Conservation (phyloP, 2,329 filamentous ascomycete species). For the Nigrospora sphaerica region DNA sequence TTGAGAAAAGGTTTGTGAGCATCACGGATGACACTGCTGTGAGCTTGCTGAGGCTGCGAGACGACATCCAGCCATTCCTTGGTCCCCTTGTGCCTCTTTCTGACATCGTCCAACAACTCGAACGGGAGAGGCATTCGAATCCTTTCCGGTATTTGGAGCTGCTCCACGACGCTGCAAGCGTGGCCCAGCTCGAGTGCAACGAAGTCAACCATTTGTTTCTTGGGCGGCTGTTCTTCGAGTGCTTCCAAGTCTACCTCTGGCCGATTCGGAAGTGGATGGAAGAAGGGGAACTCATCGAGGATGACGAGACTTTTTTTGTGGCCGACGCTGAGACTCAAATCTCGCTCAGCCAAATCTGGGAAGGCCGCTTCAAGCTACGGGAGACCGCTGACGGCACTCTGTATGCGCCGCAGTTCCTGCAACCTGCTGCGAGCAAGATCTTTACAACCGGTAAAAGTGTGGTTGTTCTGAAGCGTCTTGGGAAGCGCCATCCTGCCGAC, state of each 20-base stretch:
- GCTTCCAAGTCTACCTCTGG: constrained; percentile 73
- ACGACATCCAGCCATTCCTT: constrained; percentile 47
- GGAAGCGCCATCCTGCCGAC: constrained; percentile 35
- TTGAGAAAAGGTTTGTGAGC: constrained; percentile 55
- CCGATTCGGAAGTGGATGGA: constrained; percentile 83
- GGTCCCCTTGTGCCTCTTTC: constrained; percentile 54
- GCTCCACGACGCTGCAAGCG: constrained; percentile 63
- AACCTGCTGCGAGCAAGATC: constrained; percentile 61
- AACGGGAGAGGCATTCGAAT: constrained; percentile 37
- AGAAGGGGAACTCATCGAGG: constrained; percentile 58
- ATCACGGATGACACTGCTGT: constrained; percentile 48
- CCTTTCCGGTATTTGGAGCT: constrained; percentile 73
- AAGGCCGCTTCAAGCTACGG: constrained; percentile 63
- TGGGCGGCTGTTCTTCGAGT: constrained; percentile 67
- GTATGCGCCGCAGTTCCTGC: constrained; percentile 69
- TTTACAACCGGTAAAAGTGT: constrained; percentile 87
- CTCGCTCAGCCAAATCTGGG: constrained; percentile 65
- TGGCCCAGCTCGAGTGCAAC: constrained; percentile 64
- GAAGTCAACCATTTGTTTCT: constrained; percentile 54
- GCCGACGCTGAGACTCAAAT: constrained; percentile 48
- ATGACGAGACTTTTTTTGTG: constrained; percentile 71
- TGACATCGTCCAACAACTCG: constrained; percentile 51
- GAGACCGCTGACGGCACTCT: constrained; percentile 51
- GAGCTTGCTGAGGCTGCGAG: constrained; percentile 58
- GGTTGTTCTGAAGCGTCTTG: constrained; percentile 70